Evolutionary conservation across 2,329 filamentous ascomycete species (phyloP).

Genomic region (Calonectria montana): DNA sequence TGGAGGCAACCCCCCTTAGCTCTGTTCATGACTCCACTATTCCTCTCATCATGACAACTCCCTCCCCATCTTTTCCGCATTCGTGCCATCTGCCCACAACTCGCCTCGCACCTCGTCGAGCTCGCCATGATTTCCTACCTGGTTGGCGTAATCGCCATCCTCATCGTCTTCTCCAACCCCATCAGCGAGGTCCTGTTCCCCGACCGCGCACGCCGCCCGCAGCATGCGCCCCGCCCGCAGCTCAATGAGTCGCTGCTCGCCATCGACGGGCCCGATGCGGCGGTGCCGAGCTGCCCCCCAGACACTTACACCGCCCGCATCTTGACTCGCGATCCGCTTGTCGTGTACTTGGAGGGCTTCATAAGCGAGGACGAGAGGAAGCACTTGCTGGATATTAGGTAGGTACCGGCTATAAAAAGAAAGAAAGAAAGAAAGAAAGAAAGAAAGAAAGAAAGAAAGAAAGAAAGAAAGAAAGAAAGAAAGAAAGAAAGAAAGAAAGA

Average conservation of each 20-base stretch:
- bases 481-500: too few relatives aligned
- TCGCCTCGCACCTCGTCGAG: neutral
- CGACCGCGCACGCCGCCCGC: constrained; percentile 24
- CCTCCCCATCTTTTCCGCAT: neutral
- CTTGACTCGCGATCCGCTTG: constrained; percentile 61
- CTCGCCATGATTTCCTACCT: constrained; percentile 58
- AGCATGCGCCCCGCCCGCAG: constrained; percentile 53
- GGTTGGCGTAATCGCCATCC: constrained; percentile 53
- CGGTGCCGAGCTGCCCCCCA: constrained; percentile 49
- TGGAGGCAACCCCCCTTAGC: neutral
- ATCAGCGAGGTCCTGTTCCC: constrained; percentile 52
- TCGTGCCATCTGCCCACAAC: neutral
- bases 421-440: too few relatives aligned
- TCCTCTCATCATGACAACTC: constrained; percentile 22
- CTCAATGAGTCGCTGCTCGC: constrained; percentile 65
- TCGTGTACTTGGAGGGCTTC: constrained; percentile 66
- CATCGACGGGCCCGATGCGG: constrained; percentile 54
- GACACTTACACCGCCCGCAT: constrained; percentile 61
- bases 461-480: too few relatives aligned
- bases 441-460: too few relatives aligned
- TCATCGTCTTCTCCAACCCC: constrained; percentile 59
- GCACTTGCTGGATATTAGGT: constrained; percentile 65
- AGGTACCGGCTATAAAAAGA: neutral
- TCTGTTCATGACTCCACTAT: constrained; percentile 11
- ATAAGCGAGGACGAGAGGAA: constrained; percentile 56